A percentile compares a stretch with the other conserved stretches of the same genome.
These are phyloP conservation scores for Tetraselmis striata DNA, from an alignment of 139 green algal genomes.

Conservation along the genomic window DNA sequence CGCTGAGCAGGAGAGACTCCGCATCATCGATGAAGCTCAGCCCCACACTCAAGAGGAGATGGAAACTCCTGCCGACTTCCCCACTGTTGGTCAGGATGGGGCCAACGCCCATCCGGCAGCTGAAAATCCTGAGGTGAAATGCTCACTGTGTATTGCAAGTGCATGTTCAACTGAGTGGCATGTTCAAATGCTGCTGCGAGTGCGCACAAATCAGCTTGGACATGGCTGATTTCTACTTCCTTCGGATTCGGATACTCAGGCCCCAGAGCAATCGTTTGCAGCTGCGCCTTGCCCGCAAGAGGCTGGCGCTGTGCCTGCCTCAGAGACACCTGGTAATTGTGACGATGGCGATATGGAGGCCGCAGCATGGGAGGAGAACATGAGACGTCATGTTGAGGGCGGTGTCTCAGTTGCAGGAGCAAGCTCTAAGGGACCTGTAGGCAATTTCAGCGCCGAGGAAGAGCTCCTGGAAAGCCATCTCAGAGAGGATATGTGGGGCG, in stretches of 20 bases:
- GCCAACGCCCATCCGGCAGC: too few relatives aligned
- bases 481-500: background rate
- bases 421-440: background rate
- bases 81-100: too few relatives aligned
- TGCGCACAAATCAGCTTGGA: too few relatives aligned
- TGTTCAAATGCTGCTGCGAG: background rate
- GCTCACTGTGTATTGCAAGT: background rate
- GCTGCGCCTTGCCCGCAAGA: too few relatives aligned
- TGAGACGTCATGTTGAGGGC: background rate
- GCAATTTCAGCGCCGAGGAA: background rate
- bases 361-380: background rate
- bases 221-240: too few relatives aligned
- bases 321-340: background rate
- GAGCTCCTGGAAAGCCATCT: background rate
- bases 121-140: background rate
- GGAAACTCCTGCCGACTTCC: background rate
- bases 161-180: background rate
- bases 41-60: background rate
- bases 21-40: background rate
- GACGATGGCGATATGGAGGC: background rate
- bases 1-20: background rate
- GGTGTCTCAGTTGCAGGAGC: background rate
- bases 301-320: background rate
- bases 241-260: too few relatives aligned
- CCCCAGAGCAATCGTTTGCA: too few relatives aligned